Evolutionary conservation across 495 filamentous ascomycete genomes (phyloP), one percentile per base, ranked within the genome.

Genomic region (Chaetomium fimeti): DNA sequence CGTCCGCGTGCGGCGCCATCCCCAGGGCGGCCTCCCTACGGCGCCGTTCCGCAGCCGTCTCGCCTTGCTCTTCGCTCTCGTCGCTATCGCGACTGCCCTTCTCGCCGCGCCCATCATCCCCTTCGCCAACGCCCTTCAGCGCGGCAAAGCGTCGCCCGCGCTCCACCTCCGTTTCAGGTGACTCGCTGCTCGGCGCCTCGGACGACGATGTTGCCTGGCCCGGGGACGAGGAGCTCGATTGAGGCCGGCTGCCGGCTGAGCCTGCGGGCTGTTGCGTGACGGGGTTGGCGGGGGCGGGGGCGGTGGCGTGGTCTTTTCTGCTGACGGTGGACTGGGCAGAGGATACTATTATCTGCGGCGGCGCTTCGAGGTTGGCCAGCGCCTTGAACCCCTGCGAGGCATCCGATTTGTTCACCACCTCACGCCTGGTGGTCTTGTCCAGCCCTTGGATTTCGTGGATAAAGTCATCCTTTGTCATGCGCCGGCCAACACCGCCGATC

Each of bases 391-490:
- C 77, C 43, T 82, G 79, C 0, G 88, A 86, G 0, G 84, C 86
- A 67, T 87, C 83, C 54, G 83, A 88, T 49, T 89, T 75, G 58
- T 92, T 85, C 0, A 94, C 83, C 3, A 89, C 76, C 64, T 91
- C 85, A 25, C 81, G 83, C 18, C 93, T 85, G 20, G 86, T 85
- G 68, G 86, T 88, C 36, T 91, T 88, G 72, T 96, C 91, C 62
- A 97, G 80, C 29, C 86, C 81, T 71, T 88, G 86, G 66, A 99
- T 88, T 70, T 94, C 87, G 55, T 86, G 78, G 66, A 98, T 89
- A 76, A 99, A 98, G 70, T 97, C 91, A 8, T 89, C 86, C 75
- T 96, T 97, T 72, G 84, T 94, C 89, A 98, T 86, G 22, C 89
- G 87, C 45, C 75, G 77, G 24, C 91, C 90, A 63, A 85, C 82